These are phyloP conservation scores for Teunomyces atbi DNA, from an alignment of 805 yeast genomes.

Conservation along the genomic window DNA sequence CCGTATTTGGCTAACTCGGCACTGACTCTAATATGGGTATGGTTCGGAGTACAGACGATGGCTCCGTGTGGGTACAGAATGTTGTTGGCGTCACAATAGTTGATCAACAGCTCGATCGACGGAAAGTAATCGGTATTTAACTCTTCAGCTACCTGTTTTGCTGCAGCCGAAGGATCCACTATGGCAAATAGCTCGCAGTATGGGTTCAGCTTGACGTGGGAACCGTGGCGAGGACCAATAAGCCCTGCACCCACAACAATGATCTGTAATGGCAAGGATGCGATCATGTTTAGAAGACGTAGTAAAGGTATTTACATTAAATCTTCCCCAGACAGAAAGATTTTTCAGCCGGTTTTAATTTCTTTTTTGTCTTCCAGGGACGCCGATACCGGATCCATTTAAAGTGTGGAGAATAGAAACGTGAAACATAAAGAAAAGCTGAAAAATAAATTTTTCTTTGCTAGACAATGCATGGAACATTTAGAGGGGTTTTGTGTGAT, in stretches of 20 bases:
- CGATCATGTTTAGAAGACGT: conserved; percentile 9
- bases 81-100: conserved; percentile 14
- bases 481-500: not conserved
- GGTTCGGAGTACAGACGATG: conserved; percentile 42
- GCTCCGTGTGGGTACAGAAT: conserved; percentile 38
- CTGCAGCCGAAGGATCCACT: conserved; percentile 24
- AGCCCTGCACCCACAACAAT: conserved; percentile 27
- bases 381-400: not conserved
- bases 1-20: conserved; percentile 33
- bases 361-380: not conserved
- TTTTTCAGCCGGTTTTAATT: conserved; percentile 1
- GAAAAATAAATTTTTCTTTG: not conserved
- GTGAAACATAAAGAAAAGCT: not conserved
- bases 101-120: conserved; percentile 18
- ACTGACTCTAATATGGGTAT: conserved; percentile 36
- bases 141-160: conserved; percentile 17
- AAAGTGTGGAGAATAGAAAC: conserved; percentile 1
- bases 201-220: conserved; percentile 17
- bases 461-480: not conserved
- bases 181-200: conserved; percentile 23
- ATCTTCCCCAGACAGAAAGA: conserved; percentile 5
- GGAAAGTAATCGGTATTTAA: conserved; percentile 17
- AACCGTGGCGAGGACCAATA: conserved; percentile 29
- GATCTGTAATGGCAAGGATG: conserved; percentile 8
- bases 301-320: not conserved